These are phyloP conservation scores for Lodderomyces theae DNA, from an alignment of 1,139 yeast genomes.

Conservation along the genomic window DNA sequence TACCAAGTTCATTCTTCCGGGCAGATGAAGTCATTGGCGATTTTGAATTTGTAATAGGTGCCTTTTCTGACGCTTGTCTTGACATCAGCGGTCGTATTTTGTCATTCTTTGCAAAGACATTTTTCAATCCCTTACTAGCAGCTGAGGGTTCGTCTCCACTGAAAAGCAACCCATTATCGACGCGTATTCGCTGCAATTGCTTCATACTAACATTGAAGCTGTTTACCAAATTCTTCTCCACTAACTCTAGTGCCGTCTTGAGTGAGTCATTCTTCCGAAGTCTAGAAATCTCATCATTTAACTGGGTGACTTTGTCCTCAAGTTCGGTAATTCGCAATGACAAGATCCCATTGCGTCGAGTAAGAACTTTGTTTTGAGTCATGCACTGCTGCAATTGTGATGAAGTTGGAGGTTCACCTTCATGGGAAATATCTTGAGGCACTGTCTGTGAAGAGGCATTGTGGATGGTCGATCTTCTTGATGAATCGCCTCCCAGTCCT, in stretches of 20 bases:
- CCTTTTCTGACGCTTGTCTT: neutral
- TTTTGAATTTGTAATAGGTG: neutral
- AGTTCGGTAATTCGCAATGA: constrained; percentile 48
- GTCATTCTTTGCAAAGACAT: neutral
- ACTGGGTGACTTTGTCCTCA: constrained; percentile 46
- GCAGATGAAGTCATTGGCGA: neutral
- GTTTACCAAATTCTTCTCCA: constrained; percentile 28
- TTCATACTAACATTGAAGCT: constrained; percentile 44
- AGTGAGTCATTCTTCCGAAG: constrained; percentile 19
- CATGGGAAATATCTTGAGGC: constrained; percentile 1
- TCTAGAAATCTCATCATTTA: constrained; percentile 46
- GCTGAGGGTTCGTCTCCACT: constrained; percentile 13
- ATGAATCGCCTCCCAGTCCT: neutral
- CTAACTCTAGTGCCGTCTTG: constrained; percentile 1
- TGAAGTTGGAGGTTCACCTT: neutral
- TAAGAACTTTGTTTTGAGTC: constrained; percentile 52
- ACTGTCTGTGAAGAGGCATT: neutral
- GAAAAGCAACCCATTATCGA: constrained; percentile 18
- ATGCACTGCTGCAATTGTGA: constrained; percentile 6
- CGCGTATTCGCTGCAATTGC: constrained; percentile 13
- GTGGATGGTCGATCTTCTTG: neutral
- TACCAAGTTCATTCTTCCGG: neutral
- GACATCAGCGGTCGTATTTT: neutral
- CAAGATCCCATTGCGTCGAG: constrained; percentile 53
- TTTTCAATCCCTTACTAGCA: neutral